These are phyloP conservation scores for Teunomyces lycoperdinae DNA, from an alignment of 805 yeast genomes.

Conservation along the genomic window DNA sequence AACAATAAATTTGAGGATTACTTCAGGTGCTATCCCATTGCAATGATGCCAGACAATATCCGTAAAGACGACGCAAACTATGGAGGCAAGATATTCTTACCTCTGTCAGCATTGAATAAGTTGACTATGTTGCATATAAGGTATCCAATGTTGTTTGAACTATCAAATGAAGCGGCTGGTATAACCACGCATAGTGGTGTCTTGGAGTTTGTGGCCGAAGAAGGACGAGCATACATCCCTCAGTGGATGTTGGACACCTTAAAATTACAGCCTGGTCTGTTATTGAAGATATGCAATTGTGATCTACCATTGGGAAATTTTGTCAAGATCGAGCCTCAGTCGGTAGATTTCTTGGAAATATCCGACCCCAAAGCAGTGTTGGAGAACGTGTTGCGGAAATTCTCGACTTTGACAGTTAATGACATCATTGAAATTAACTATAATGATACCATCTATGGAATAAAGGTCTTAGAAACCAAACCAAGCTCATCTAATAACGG, in stretches of 20 bases:
- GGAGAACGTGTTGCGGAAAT: slow-evolving; percentile 87
- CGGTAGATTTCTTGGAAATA: slow-evolving; percentile 87
- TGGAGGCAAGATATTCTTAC: slow-evolving; percentile 95
- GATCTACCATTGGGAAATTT: slow-evolving; percentile 84
- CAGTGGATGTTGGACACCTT: slow-evolving; percentile 94
- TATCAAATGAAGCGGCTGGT: slow-evolving; percentile 62
- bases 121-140: slow-evolving; percentile 87
- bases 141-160: slow-evolving; percentile 92
- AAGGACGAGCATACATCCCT: slow-evolving; percentile 92
- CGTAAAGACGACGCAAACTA: slow-evolving; percentile 77
- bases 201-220: slow-evolving; percentile 93
- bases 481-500: slow-evolving; percentile 67
- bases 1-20: slow-evolving; percentile 67
- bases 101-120: slow-evolving; percentile 87
- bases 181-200: slow-evolving; percentile 86
- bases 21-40: slow-evolving; percentile 88
- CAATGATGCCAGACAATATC: slow-evolving; percentile 78
- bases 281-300: slow-evolving; percentile 69
- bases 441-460: slow-evolving; percentile 73
- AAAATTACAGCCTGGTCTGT: slow-evolving; percentile 70
- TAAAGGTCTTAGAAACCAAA: slow-evolving; percentile 81
- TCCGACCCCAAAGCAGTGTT: slow-evolving; percentile 95
- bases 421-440: slow-evolving; percentile 85
- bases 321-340: slow-evolving; percentile 94
- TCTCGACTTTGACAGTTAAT: slow-evolving; percentile 78